phyloP scores from a whole-genome alignment of 257 asterid species.

The Cinchona pubescens region DNA sequence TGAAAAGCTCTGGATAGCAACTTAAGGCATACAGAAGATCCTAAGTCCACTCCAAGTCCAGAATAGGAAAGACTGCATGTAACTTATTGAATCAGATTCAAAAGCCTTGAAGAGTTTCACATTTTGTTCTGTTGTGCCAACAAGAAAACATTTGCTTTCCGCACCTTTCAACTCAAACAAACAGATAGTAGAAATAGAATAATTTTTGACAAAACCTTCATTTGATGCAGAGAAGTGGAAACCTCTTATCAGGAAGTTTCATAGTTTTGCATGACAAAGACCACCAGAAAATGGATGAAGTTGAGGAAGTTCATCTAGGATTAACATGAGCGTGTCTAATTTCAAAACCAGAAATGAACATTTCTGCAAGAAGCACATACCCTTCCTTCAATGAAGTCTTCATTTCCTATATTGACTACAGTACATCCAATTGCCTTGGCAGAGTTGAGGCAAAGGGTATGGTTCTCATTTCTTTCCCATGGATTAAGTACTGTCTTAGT shows the following conservation, averaged over 20 bases:
- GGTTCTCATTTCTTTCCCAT: constrained; percentile 99
- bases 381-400: constrained; percentile 96
- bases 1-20: not conserved
- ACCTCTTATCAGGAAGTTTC: not conserved
- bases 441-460: constrained; percentile 94
- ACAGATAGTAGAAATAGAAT: not conserved
- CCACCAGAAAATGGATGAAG: not conserved
- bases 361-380: constrained; percentile 38
- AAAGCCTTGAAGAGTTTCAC: not conserved
- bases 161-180: not conserved
- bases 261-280: constrained; percentile 2
- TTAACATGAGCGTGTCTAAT: constrained; percentile 3
- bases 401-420: constrained; percentile 92
- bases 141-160: not conserved
- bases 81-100: not conserved
- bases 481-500: constrained; percentile 87
- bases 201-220: not conserved
- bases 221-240: not conserved
- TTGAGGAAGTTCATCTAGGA: not conserved
- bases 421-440: constrained; percentile 99
- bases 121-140: not conserved
- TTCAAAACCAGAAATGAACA: constrained; percentile 4
- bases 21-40: not conserved
- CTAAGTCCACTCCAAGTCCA: not conserved
- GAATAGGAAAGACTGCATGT: not conserved